Percentiles rank a stretch among this genome's conserved stretches.
These are phyloP conservation scores for Acer yangbiense DNA, from an alignment of 345 rosid species.

Conservation along the genomic window DNA sequence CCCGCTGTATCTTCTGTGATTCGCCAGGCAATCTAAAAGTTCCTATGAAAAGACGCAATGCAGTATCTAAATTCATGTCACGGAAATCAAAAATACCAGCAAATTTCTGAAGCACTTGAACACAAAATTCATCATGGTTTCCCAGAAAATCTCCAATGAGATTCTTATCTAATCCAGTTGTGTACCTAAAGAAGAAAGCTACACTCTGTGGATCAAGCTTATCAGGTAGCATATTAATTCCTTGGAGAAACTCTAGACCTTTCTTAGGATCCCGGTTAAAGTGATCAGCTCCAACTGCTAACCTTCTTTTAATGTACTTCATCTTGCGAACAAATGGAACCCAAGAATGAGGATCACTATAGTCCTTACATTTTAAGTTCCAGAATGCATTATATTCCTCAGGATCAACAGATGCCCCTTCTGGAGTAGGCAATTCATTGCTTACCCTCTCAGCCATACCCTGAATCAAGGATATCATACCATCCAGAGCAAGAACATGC, in stretches of 20 bases:
- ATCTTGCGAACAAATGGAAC: conserved; percentile 61
- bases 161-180: conserved; percentile 71
- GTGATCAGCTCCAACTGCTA: conserved; percentile 69
- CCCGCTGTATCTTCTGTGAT: conserved; percentile 82
- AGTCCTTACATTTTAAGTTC: conserved; percentile 55
- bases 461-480: conserved; percentile 55
- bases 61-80: conserved; percentile 66
- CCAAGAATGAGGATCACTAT: conserved; percentile 57
- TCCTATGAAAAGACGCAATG: conserved; percentile 73
- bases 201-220: conserved; percentile 72
- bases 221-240: conserved; percentile 61
- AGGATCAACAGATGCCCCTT: conserved; percentile 32
- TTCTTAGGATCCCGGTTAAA: conserved; percentile 71
- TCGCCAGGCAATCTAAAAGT: conserved; percentile 82
- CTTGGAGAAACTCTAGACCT: conserved; percentile 72
- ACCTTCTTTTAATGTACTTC: conserved; percentile 55
- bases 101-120: conserved; percentile 77
- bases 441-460: conserved; percentile 65
- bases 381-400: conserved; percentile 60
- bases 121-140: conserved; percentile 72
- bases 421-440: conserved; percentile 39
- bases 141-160: conserved; percentile 73
- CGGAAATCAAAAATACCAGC: conserved; percentile 67
- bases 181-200: conserved; percentile 68
- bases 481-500: conserved; percentile 79